phyloP scores from a whole-genome alignment of 83 land plant species.

The Picea mariana region DNA sequence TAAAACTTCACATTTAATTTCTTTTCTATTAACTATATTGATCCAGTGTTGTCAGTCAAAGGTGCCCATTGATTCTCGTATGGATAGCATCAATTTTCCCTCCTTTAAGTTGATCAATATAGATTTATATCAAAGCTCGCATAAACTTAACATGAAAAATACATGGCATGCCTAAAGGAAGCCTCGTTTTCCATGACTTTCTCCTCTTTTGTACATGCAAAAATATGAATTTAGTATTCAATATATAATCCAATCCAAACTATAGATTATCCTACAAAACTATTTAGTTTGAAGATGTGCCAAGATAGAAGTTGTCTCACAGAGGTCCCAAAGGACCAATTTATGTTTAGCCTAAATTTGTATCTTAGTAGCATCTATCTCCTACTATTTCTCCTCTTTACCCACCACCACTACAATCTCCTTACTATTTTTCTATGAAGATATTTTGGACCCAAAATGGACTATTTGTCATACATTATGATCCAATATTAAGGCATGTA shows the following conservation, averaged over 20 bases:
- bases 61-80: too few relatives aligned
- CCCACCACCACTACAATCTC: background rate
- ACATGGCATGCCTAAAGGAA: slow-evolving; percentile 5
- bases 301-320: background rate
- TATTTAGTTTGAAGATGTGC: background rate
- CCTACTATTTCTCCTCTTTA: background rate
- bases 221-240: background rate
- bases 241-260: background rate
- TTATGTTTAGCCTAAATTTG: background rate
- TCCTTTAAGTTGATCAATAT: background rate
- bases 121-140: background rate
- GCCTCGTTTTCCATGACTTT: slow-evolving; percentile 2
- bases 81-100: background rate
- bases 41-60: too few relatives aligned
- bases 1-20: too few relatives aligned
- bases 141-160: slow-evolving; percentile 3
- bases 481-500: too few relatives aligned
- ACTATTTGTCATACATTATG: too few relatives aligned
- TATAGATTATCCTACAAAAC: too few relatives aligned
- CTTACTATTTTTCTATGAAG: too few relatives aligned
- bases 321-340: background rate
- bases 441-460: too few relatives aligned
- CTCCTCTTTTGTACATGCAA: background rate
- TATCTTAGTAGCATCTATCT: background rate
- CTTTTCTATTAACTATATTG: too few relatives aligned